Percentiles rank a stretch among this genome's conserved stretches.
phyloP scores from a whole-genome alignment of 1,284 basidiomycete species.

The Butyriboletus appendiculatus region DNA sequence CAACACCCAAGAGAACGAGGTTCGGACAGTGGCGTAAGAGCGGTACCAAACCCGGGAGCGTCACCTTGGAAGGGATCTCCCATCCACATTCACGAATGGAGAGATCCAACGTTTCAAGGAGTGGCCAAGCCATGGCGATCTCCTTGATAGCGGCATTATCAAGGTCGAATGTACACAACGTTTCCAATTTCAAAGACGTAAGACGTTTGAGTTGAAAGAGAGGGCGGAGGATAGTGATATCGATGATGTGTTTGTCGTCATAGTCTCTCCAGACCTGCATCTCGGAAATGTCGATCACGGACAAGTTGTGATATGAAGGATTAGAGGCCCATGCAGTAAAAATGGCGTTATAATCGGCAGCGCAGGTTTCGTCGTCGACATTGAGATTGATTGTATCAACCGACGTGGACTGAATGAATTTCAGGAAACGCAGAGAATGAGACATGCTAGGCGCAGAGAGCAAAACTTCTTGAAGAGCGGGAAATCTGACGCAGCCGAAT shows the following conservation, averaged over 20 bases:
- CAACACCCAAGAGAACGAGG: conserved; percentile 23
- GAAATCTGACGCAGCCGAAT: conserved; percentile 15
- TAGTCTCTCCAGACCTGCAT: conserved; percentile 33
- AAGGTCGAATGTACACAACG: conserved; percentile 27
- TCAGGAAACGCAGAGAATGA: conserved; percentile 23
- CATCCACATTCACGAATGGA: conserved; percentile 32
- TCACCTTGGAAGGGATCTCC: conserved; percentile 33
- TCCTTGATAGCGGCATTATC: conserved; percentile 26
- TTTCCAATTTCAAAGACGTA: conserved; percentile 28
- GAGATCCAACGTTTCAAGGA: conserved; percentile 26
- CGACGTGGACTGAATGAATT: conserved; percentile 29
- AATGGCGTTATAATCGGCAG: conserved; percentile 25
- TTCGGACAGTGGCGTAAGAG: conserved; percentile 27
- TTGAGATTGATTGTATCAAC: conserved; percentile 37
- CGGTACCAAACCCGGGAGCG: conserved; percentile 24
- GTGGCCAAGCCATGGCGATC: conserved; percentile 31
- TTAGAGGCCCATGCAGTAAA: conserved; percentile 26
- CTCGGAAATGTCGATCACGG: conserved; percentile 30
- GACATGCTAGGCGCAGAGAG: conserved; percentile 27
- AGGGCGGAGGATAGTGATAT: conserved; percentile 24
- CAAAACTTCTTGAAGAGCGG: conserved; percentile 23
- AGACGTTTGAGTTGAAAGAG: conserved; percentile 24
- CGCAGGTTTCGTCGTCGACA: conserved; percentile 31
- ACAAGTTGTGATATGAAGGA: conserved; percentile 26
- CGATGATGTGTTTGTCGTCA: conserved; percentile 33